Evolutionary conservation across 768 basidiomycete genomes (phyloP).

Genomic region (Rhizopogon roseolus): DNA sequence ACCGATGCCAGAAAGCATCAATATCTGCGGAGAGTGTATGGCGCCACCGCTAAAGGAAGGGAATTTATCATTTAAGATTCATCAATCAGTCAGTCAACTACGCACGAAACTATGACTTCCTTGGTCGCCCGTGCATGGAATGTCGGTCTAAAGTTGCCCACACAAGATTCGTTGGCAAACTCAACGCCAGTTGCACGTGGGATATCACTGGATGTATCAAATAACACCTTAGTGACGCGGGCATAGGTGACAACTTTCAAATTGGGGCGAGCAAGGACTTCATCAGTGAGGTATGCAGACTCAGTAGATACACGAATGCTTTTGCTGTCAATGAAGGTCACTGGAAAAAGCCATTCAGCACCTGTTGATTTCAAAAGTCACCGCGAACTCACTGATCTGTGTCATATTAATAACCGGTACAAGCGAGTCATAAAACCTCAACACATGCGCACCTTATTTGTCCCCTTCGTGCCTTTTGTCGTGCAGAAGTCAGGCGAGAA

Average conservation of each 20-base stretch:
- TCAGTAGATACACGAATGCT: slow-evolving; percentile 17
- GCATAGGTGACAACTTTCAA: slow-evolving; percentile 10
- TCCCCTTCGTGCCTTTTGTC: slow-evolving; percentile 50
- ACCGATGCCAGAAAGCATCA: slow-evolving; percentile 53
- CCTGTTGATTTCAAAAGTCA: not conserved
- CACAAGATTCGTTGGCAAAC: not conserved
- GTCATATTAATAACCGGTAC: not conserved
- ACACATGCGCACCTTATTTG: slow-evolving; percentile 44
- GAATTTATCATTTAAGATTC: slow-evolving; percentile 31
- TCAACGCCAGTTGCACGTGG: not conserved
- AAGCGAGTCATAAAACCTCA: not conserved
- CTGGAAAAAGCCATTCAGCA: not conserved
- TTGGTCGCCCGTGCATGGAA: slow-evolving; percentile 35
- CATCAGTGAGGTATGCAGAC: slow-evolving; percentile 17
- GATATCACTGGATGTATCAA: not conserved
- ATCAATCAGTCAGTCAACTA: slow-evolving; percentile 11
- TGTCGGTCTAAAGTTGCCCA: slow-evolving; percentile 19
- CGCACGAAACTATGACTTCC: not conserved
- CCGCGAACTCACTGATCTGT: not conserved
- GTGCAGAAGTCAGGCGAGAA: slow-evolving; percentile 55
- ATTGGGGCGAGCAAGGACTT: slow-evolving; percentile 14
- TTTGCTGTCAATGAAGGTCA: slow-evolving; percentile 9
- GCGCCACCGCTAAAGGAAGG: slow-evolving; percentile 35
- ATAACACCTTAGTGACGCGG: slow-evolving; percentile 4
- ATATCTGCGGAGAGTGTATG: slow-evolving; percentile 38